A percentile compares a stretch with the other conserved stretches of the same genome.
phyloP scores from a whole-genome alignment of 768 basidiomycete genomes.

The Podaxis sp. region DNA sequence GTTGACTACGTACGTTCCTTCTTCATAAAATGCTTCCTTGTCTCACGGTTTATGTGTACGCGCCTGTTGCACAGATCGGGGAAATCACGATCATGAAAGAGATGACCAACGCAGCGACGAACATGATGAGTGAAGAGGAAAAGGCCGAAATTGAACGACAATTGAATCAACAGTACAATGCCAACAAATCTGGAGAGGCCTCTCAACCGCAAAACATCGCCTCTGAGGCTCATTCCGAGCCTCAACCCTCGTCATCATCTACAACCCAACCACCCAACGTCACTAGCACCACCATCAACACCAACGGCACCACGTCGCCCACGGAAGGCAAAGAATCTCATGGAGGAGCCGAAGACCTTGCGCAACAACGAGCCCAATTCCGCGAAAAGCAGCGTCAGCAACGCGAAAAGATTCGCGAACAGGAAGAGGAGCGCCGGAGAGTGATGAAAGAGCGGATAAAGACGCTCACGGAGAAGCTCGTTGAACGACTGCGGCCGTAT shows the following conservation, averaged over 20 bases:
- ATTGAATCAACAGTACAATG: constrained; percentile 37
- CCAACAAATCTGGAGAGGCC: constrained; percentile 10
- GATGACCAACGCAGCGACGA: constrained; percentile 81
- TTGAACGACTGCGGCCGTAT: constrained; percentile 84
- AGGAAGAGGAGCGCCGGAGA: constrained; percentile 79
- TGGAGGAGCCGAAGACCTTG: constrained; percentile 16
- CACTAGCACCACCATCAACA: constrained; percentile 2
- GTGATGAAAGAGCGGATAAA: constrained; percentile 79
- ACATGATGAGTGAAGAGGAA: constrained; percentile 92
- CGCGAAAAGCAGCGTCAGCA: constrained; percentile 61
- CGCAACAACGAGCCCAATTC: constrained; percentile 28
- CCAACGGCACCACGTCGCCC: constrained; percentile 14
- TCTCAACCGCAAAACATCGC: constrained; percentile 11
- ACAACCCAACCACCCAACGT: background rate
- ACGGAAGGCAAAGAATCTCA: constrained; percentile 8
- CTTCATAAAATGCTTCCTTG: background rate
- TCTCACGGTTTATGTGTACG: background rate
- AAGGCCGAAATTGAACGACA: constrained; percentile 83
- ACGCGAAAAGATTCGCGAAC: constrained; percentile 75
- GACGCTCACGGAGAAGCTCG: constrained; percentile 72
- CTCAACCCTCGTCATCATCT: constrained; percentile 18
- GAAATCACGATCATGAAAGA: constrained; percentile 96
- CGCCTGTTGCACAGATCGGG: constrained; percentile 65
- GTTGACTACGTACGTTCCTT: constrained; percentile 72
- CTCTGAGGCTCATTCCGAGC: constrained; percentile 5